Evolutionary conservation across 192 early-diverging fungal species (phyloP).

Genomic region (Podila horticola): DNA sequence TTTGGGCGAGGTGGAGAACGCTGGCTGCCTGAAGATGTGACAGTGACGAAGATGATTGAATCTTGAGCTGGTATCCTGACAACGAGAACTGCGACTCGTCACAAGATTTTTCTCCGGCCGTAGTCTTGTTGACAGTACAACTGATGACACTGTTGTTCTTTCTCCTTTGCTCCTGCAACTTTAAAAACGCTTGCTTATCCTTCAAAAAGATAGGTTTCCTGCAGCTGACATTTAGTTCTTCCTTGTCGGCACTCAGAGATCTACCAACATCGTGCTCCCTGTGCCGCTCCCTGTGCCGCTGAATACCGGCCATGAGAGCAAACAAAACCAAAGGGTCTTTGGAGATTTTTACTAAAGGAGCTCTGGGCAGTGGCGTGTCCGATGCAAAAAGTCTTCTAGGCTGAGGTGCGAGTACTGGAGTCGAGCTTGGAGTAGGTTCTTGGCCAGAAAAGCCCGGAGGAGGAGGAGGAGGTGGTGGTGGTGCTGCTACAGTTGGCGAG

Average conservation of each 20-base stretch:
- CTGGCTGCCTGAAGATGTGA: no score
- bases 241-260: not conserved
- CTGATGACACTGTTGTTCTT: not conserved
- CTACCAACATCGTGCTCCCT: not conserved
- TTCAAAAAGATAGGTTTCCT: not conserved
- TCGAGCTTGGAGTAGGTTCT: no score
- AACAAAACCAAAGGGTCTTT: slow-evolving; percentile 19
- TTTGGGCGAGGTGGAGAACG: no score
- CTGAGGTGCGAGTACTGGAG: no score
- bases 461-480: no score
- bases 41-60: no score
- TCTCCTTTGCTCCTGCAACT: slow-evolving; percentile 10
- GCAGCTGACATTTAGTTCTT: not conserved
- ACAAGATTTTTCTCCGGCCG: not conserved
- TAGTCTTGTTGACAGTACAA: not conserved
- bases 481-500: no score
- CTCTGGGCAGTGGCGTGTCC: not conserved
- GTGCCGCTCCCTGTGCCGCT: slow-evolving; percentile 4
- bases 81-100: no score
- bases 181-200: slow-evolving; percentile 20
- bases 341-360: slow-evolving; percentile 7
- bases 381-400: no score
- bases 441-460: no score
- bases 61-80: no score
- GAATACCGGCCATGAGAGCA: slow-evolving; percentile 3